Base-by-base conservation (phyloP, 352 stramenopile genomes). In the Phytophthora crassamura region DNA sequence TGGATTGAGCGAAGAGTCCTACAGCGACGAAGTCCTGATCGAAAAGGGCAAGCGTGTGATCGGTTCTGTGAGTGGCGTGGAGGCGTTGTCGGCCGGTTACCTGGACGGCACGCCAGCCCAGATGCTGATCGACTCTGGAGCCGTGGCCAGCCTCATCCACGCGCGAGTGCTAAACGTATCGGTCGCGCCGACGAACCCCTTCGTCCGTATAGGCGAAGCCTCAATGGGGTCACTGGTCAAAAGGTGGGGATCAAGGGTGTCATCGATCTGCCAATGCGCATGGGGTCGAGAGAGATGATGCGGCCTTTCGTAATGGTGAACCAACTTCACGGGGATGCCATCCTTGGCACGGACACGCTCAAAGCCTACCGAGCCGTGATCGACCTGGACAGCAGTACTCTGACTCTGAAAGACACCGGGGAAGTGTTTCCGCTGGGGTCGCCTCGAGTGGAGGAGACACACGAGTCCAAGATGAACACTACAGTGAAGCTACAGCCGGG, bases 91-190 rank as follows among this genome's bases (percentile, higher is more conserved):
- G 6, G 18, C 9, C 5, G 46, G 45, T 1, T 50, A 15, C 12
- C 18, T 57, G 9, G 43, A 64, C 11, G 42, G 28, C 8, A 20
- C 15, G 4, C 56, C 56, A 0, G 28, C 47, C 0, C 14, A 64
- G 2, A 34, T 64, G 18, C 36, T 57, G 1, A 43, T 43, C 1
- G 56, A 64, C 22, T 28, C 53, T 3, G 53, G 53, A 4, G 53
- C 41, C 9, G 12, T 61, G 0, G 53, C 41, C 7, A 64, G 56
- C 12, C 30, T 64, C 0, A n/a, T 64, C 3, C 25, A 57, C 14
- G 2, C 11, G 0, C 9, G 16, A 1, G 14, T 64, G 8, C 25
- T 64, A 48, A 34, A 3, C 35, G 25, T 3, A 33, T 57, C 16
- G 56, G 45, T 4, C 20, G 34, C 7, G 34, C 36, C 3, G 7